phyloP scores from a whole-genome alignment of 306 rosid genomes.

The Fragaria ananassa region DNA sequence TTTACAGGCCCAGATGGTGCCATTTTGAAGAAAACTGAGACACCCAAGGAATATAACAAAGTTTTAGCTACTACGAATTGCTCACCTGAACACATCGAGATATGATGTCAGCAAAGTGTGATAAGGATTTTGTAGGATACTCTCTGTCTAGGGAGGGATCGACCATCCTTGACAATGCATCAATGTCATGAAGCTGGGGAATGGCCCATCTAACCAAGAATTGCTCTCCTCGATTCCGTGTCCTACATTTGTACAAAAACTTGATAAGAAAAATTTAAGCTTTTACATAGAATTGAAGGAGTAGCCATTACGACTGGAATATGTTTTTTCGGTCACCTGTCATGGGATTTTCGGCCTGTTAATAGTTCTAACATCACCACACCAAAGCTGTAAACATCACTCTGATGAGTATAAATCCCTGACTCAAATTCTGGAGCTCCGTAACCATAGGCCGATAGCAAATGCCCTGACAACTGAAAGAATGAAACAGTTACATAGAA shows the following conservation, averaged over 20 bases:
- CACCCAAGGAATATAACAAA: not conserved
- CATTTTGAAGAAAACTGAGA: not conserved
- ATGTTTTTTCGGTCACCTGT: constrained; percentile 49
- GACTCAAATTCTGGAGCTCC: constrained; percentile 98
- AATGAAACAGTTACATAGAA: constrained; percentile 13
- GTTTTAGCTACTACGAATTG: not conserved
- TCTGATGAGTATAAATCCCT: constrained; percentile 74
- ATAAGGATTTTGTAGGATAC: constrained; percentile 81
- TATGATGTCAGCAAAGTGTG: constrained; percentile 88
- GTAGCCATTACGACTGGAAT: not conserved
- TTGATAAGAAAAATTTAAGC: not conserved
- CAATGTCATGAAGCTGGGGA: constrained; percentile 93
- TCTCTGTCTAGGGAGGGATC: constrained; percentile 75
- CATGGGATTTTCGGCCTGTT: constrained; percentile 85
- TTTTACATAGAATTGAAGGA: not conserved
- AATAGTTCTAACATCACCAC: constrained; percentile 94
- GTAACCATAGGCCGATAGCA: constrained; percentile 69
- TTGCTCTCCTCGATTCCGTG: constrained; percentile 73
- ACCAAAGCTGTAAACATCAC: constrained; percentile 91
- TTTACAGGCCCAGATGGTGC: not conserved
- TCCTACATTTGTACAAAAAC: constrained; percentile 34
- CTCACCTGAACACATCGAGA: constrained; percentile 86
- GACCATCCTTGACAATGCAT: constrained; percentile 87
- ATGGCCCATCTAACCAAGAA: constrained; percentile 89
- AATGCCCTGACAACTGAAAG: constrained; percentile 82